Conservation (phyloP, 768 basidiomycete species). For the Pisolithus marmoratus region DNA sequence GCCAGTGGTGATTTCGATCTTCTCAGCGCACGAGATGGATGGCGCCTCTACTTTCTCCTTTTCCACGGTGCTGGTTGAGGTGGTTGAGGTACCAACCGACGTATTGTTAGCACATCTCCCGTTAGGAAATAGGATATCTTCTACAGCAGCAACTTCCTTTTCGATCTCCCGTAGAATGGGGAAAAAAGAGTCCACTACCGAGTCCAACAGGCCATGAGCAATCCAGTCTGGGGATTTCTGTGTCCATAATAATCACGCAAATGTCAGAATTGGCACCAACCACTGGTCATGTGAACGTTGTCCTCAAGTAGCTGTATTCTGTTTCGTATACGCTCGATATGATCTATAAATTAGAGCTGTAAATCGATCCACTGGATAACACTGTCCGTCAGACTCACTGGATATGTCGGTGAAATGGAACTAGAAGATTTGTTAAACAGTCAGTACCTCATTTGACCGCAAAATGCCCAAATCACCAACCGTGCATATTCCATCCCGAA, state of each 20-base stretch:
- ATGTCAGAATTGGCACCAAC: conserved; percentile 32
- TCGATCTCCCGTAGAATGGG: conserved; percentile 79
- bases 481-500: conserved; percentile 79
- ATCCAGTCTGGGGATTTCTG: conserved; percentile 68
- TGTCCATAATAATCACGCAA: neutral
- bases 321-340: conserved; percentile 69
- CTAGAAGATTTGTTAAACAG: conserved; percentile 30
- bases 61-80: neutral
- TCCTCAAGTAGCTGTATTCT: conserved; percentile 61
- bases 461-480: conserved; percentile 34
- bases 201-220: conserved; percentile 87
- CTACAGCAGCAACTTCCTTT: conserved; percentile 72
- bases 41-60: neutral
- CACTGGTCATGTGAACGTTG: conserved; percentile 64
- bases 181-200: conserved; percentile 91
- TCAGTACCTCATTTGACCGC: neutral
- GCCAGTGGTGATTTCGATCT: neutral
- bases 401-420: conserved; percentile 90
- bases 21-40: neutral
- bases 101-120: neutral
- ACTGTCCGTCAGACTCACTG: conserved; percentile 26
- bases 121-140: conserved; percentile 55
- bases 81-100: neutral
- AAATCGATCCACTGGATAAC: neutral
- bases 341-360: conserved; percentile 42